Percentiles rank a stretch among this genome's conserved stretches.
Conservation (phyloP, 306 rosid species). For the Calophaca sinica region DNA sequence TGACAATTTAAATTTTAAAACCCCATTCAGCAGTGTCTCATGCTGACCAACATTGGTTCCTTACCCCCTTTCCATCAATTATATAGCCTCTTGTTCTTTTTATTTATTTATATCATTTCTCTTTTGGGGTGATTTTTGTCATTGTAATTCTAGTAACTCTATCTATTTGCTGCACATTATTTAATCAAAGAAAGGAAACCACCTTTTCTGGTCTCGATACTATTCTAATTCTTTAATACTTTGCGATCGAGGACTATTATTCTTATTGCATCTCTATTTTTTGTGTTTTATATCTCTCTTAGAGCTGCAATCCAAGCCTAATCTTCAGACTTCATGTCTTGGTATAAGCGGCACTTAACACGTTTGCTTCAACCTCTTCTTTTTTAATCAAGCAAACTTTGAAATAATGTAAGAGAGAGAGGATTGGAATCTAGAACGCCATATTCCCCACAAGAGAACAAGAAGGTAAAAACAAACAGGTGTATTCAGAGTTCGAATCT, state of each 20-base stretch:
- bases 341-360: slow-evolving; percentile 14
- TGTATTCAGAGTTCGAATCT: slow-evolving; percentile 52
- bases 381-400: slow-evolving; percentile 8
- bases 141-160: slow-evolving; percentile 4
- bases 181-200: slow-evolving; percentile 28
- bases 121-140: slow-evolving; percentile 23
- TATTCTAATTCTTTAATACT: too few relatives aligned
- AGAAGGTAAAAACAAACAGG: slow-evolving; percentile 56
- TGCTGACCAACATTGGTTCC: slow-evolving; percentile 41
- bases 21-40: neutral
- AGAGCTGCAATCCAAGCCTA: slow-evolving; percentile 2
- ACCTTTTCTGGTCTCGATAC: neutral
- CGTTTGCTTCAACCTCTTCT: slow-evolving; percentile 19
- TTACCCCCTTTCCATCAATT: slow-evolving; percentile 42
- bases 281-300: neutral
- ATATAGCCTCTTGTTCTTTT: slow-evolving; percentile 22
- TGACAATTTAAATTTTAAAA: slow-evolving; percentile 1
- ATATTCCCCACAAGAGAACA: slow-evolving; percentile 49
- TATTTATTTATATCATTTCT: slow-evolving; percentile 15
- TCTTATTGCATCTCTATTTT: slow-evolving; percentile 26
- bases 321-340: slow-evolving; percentile 37
- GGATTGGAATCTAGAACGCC: slow-evolving; percentile 50
- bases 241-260: neutral
- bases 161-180: slow-evolving; percentile 38
- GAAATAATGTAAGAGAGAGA: slow-evolving; percentile 50